phyloP scores from a whole-genome alignment of 257 asterid species.

The Fraxinus anomala region DNA sequence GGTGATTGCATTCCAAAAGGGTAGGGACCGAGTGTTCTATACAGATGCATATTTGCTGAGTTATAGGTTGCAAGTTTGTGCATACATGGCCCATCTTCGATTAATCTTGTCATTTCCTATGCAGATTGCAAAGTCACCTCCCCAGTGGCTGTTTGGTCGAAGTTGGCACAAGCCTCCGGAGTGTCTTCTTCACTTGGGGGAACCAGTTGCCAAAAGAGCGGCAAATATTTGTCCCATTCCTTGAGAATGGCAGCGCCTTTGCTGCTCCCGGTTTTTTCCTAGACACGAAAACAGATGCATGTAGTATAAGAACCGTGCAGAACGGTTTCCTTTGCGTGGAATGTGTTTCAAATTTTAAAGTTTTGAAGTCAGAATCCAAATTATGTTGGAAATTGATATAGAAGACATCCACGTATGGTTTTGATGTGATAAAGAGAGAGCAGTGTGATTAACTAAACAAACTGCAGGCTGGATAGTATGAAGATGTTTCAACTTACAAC shows the following conservation, averaged over 20 bases:
- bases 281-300: background rate
- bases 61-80: background rate
- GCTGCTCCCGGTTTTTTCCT: conserved; percentile 94
- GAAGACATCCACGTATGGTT: background rate
- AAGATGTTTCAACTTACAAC: conserved; percentile 58
- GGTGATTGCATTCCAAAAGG: background rate
- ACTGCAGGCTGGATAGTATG: background rate
- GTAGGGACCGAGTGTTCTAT: background rate
- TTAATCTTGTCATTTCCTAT: conserved; percentile 19
- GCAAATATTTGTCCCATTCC: conserved; percentile 88
- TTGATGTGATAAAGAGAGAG: too few relatives aligned
- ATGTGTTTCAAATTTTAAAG: too few relatives aligned
- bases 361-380: background rate
- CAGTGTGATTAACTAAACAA: background rate
- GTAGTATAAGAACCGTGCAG: background rate
- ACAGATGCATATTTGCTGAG: background rate
- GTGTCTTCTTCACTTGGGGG: conserved; percentile 99
- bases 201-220: conserved; percentile 93
- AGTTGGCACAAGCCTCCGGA: conserved; percentile 84
- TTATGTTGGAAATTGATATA: background rate
- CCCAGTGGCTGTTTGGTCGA: conserved; percentile 60
- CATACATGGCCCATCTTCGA: background rate
- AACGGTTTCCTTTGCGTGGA: background rate
- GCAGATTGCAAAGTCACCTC: conserved; percentile 74
- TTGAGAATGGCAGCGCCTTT: conserved; percentile 70